These are phyloP conservation scores for Solanum hybrid DNA, from an alignment of 305 asterid genomes.

Conservation along the genomic window DNA sequence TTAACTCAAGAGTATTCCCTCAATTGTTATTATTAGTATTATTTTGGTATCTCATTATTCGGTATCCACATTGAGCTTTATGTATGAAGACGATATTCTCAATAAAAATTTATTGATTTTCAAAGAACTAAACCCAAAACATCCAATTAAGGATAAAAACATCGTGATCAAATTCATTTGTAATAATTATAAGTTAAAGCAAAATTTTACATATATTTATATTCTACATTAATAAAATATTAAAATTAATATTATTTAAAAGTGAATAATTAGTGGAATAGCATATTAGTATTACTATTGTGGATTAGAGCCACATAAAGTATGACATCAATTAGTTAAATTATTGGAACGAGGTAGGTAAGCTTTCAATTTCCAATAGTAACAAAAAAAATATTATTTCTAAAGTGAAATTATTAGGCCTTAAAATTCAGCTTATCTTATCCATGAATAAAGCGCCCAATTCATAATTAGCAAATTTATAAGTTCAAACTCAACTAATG, in stretches of 20 bases:
- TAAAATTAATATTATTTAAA: neutral
- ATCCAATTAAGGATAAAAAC: neutral
- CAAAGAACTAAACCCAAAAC: neutral
- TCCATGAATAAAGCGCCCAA: neutral
- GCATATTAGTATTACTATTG: neutral
- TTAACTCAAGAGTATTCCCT: neutral
- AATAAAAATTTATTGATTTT: too few species aligned
- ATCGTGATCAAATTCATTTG: neutral
- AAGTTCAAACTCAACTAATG: neutral
- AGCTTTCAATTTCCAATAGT: neutral
- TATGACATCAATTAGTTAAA: neutral
- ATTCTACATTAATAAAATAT: neutral
- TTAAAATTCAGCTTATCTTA: neutral
- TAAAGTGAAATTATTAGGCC: neutral
- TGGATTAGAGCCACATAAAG: neutral
- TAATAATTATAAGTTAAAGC: neutral
- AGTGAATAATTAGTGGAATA: neutral
- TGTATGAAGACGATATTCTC: neutral
- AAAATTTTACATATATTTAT: neutral
- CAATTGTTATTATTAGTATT: neutral
- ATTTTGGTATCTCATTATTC: neutral
- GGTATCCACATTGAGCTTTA: too few species aligned
- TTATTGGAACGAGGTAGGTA: neutral
- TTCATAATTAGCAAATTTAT: neutral
- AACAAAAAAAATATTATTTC: neutral